These are phyloP conservation scores for Candida cerambycidarum DNA, from an alignment of 805 yeast genomes.

Conservation along the genomic window DNA sequence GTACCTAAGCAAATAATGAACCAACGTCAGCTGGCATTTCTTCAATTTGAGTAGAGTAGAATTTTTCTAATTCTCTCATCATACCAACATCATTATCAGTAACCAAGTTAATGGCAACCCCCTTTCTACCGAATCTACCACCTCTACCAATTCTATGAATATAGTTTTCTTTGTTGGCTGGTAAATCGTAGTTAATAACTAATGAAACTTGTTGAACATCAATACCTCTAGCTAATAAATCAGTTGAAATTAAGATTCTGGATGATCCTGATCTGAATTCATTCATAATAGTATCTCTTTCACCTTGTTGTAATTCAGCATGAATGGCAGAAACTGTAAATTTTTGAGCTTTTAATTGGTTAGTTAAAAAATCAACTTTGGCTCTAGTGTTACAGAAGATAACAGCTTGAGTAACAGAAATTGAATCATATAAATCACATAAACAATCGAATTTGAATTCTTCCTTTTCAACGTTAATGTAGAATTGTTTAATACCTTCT, in stretches of 20 bases:
- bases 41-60: constrained; percentile 84
- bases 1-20: constrained; percentile 44
- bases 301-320: constrained; percentile 91
- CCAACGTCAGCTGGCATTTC: constrained; percentile 86
- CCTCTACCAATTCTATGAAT: constrained; percentile 98
- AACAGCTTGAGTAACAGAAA: constrained; percentile 95
- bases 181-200: constrained; percentile 92
- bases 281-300: constrained; percentile 91
- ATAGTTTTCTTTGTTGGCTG: constrained; percentile 87
- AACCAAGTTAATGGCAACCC: constrained; percentile 93
- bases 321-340: constrained; percentile 95
- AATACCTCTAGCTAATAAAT: constrained; percentile 96
- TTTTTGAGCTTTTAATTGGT: constrained; percentile 70
- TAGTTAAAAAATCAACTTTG: constrained; percentile 87
- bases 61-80: constrained; percentile 84
- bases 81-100: constrained; percentile 73
- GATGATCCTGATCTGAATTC: constrained; percentile 95
- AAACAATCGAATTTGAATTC: constrained; percentile 93
- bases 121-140: constrained; percentile 98
- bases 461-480: constrained; percentile 87
- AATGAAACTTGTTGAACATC: constrained; percentile 97
- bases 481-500: constrained; percentile 94
- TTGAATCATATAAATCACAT: constrained; percentile 91
- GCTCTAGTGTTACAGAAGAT: constrained; percentile 92
- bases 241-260: constrained; percentile 89